Percentiles rank a stretch among this genome's conserved stretches.
phyloP scores from a whole-genome alignment of 805 yeast genomes.

The Danielozyma ontarioensis region DNA sequence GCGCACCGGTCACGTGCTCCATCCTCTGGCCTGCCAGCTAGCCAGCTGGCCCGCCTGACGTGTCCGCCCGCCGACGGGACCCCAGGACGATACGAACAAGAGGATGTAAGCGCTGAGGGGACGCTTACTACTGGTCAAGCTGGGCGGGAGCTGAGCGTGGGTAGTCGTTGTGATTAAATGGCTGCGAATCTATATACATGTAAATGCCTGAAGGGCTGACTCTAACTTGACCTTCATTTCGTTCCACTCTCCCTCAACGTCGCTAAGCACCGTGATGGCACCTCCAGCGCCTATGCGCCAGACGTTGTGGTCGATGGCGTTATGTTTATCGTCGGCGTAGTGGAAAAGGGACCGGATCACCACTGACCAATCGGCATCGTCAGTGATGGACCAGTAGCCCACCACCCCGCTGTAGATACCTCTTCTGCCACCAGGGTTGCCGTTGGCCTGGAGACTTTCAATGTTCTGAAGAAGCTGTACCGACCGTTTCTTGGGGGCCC shows the following conservation, averaged over 20 bases:
- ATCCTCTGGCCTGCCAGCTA: no score
- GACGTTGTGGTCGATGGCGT: conserved; percentile 15
- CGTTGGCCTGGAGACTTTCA: conserved; percentile 39
- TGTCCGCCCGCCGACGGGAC: no score
- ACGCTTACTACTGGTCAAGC: no score
- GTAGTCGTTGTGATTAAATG: no score
- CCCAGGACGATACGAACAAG: no score
- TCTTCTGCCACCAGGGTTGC: conserved; percentile 43
- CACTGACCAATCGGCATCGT: conserved; percentile 94
- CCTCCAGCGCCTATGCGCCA: conserved; percentile 99
- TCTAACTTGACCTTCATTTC: conserved; percentile 81
- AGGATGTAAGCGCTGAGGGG: no score
- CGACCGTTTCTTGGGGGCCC: conserved; percentile 94
- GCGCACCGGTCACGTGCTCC: neutral
- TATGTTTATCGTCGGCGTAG: conserved; percentile 46
- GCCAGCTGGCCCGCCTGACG: no score
- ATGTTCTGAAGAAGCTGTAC: conserved; percentile 70
- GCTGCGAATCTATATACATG: conserved; percentile 1
- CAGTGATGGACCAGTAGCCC: conserved; percentile 90
- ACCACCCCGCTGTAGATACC: conserved; percentile 93
- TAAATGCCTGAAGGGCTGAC: conserved; percentile 73
- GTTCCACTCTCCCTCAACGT: conserved; percentile 81
- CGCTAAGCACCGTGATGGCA: conserved; percentile 87
- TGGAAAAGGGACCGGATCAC: conserved; percentile 79
- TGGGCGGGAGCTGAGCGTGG: no score